A percentile compares a stretch with the other conserved stretches of the same genome.
These are phyloP conservation scores for Haemoproteus tartakovskyi DNA, from an alignment of 169 alveolate species.

Conservation along the genomic window DNA sequence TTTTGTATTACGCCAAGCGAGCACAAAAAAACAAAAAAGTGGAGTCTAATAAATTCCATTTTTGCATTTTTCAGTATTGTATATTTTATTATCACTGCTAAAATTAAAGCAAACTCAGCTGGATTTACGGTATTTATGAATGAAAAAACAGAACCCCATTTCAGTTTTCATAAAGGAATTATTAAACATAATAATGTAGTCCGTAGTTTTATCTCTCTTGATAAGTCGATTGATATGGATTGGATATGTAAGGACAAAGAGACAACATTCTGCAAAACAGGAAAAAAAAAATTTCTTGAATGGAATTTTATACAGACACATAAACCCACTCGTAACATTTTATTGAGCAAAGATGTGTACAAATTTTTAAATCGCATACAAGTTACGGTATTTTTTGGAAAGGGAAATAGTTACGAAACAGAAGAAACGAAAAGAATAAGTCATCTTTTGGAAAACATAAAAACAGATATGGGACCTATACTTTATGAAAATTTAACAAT, in stretches of 20 bases:
- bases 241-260: too few relatives aligned
- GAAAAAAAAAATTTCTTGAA: conserved; percentile 18
- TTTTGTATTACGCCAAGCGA: conserved; percentile 53
- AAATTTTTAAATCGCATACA: conserved; percentile 36
- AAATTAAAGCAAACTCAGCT: conserved; percentile 15
- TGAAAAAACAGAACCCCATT: conserved; percentile 4
- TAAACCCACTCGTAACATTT: conserved; percentile 24
- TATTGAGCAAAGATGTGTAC: conserved; percentile 16
- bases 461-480: conserved; percentile 5
- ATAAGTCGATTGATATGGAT: too few relatives aligned
- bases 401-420: conserved; percentile 12
- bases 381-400: conserved; percentile 41
- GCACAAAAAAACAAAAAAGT: conserved; percentile 44
- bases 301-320: conserved; percentile 21
- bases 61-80: conserved; percentile 37
- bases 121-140: conserved; percentile 10
- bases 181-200: not conserved
- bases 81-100: conserved; percentile 32
- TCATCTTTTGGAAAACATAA: conserved; percentile 7
- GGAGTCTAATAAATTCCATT: conserved; percentile 28
- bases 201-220: too few relatives aligned
- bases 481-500: conserved; percentile 13
- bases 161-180: conserved; percentile 2
- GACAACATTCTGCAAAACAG: too few relatives aligned
- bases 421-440: conserved; percentile 6